These are phyloP conservation scores for Adansonia digitata DNA, from an alignment of 345 rosid genomes.

Conservation along the genomic window DNA sequence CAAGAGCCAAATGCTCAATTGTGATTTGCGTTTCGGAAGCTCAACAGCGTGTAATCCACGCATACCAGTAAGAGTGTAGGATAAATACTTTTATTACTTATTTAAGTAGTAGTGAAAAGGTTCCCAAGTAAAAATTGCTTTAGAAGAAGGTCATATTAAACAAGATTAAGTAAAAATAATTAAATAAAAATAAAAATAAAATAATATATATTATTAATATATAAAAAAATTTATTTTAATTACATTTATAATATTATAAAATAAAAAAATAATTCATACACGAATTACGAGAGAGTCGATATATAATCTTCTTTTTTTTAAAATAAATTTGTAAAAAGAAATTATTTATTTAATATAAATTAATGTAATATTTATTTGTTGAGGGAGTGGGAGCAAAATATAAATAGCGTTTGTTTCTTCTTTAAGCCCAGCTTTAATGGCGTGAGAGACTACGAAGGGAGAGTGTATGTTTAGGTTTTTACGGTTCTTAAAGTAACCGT, in stretches of 20 bases:
- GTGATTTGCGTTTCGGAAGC: not conserved
- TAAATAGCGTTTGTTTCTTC: conserved; percentile 14
- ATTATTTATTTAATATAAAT: not conserved
- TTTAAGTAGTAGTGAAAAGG: not conserved
- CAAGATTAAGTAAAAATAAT: too few relatives aligned
- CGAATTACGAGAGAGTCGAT: too few relatives aligned
- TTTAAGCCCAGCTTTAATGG: conserved; percentile 28
- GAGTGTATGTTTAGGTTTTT: conserved; percentile 11
- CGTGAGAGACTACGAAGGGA: conserved; percentile 15
- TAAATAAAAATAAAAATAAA: not conserved
- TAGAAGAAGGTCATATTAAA: too few relatives aligned
- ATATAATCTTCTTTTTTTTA: too few relatives aligned
- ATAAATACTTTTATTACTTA: not conserved
- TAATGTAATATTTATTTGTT: not conserved
- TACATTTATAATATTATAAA: too few relatives aligned
- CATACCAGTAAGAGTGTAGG: not conserved
- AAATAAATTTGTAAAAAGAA: too few relatives aligned
- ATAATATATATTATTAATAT: too few relatives aligned
- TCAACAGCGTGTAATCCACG: conserved; percentile 10
- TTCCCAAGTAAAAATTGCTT: not conserved
- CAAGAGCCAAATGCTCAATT: not conserved
- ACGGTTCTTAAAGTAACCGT: conserved; percentile 21
- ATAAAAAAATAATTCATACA: too few relatives aligned
- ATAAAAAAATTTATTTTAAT: too few relatives aligned
- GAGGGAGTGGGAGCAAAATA: conserved; percentile 4